Percentiles rank a stretch among this genome's conserved stretches.
phyloP scores from a whole-genome alignment of 192 early-diverging fungal genomes.

The Backusella macrospora region DNA sequence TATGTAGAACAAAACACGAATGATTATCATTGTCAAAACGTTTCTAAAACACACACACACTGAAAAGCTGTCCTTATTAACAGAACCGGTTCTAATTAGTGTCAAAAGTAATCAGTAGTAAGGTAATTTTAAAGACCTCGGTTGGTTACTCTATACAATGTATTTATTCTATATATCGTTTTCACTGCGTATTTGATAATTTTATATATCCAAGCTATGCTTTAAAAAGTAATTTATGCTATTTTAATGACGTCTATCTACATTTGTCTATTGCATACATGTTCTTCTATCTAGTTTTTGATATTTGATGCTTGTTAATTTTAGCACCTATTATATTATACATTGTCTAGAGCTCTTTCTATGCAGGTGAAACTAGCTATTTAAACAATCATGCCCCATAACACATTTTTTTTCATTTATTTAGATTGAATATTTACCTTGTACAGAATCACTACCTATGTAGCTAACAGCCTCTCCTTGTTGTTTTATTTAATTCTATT shows the following conservation, averaged over 20 bases:
- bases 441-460: neutral
- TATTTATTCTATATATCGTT: no score
- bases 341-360: neutral
- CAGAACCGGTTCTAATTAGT: no score
- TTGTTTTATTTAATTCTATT: neutral
- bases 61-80: no score
- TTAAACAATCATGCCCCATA: neutral
- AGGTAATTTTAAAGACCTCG: no score
- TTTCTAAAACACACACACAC: no score
- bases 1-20: no score
- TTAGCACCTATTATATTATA: neutral
- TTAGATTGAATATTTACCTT: neutral
- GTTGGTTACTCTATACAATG: no score
- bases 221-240: no score
- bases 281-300: neutral
- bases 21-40: no score
- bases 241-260: neutral
- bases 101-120: no score
- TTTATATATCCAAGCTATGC: no score
- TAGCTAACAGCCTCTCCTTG: neutral
- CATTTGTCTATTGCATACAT: neutral
- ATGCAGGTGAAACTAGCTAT: neutral
- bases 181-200: no score
- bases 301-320: neutral
- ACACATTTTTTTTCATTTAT: neutral